Conservation (phyloP, 495 filamentous ascomycete genomes). For the Aspergillus indologenus region DNA sequence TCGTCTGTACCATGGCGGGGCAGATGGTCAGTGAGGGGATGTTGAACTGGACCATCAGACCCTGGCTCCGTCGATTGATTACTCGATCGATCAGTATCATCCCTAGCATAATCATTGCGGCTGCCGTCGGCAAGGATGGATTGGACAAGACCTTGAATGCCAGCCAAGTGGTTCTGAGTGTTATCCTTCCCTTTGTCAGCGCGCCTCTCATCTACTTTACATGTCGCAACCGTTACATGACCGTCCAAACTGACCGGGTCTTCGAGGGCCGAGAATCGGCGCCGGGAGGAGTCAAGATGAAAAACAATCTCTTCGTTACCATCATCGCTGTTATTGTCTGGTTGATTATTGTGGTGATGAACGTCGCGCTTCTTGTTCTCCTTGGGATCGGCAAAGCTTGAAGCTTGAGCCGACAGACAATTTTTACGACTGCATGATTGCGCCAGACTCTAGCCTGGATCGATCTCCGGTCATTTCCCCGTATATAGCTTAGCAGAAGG, state of each 20-base stretch:
- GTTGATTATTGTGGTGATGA: conserved; percentile 69
- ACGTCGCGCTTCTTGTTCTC: conserved; percentile 67
- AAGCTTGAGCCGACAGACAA: conserved; percentile 2
- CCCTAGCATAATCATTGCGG: conserved; percentile 79
- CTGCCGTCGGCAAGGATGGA: conserved; percentile 67
- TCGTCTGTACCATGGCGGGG: conserved; percentile 80
- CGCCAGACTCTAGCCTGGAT: not conserved
- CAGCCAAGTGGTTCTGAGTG: conserved; percentile 75
- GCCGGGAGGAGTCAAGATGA: conserved; percentile 49
- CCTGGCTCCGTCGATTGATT: conserved; percentile 69
- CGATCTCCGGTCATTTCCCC: not conserved
- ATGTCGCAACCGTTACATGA: conserved; percentile 78
- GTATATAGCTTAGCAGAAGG: not conserved
- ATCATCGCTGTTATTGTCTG: conserved; percentile 58
- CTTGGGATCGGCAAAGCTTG: conserved; percentile 57
- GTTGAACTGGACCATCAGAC: conserved; percentile 64
- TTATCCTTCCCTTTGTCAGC: conserved; percentile 76
- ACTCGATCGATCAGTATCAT: conserved; percentile 74
- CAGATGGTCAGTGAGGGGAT: conserved; percentile 83
- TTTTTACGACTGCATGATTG: not conserved
- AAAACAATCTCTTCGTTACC: conserved; percentile 58
- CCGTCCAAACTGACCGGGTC: conserved; percentile 44
- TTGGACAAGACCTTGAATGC: conserved; percentile 72
- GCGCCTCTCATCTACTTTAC: conserved; percentile 89
- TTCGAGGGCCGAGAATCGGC: conserved; percentile 25